A percentile compares a stretch with the other conserved stretches of the same genome.
Evolutionary conservation across 805 yeast genomes (phyloP).

Genomic region (Zygosaccharomyces bailii): DNA sequence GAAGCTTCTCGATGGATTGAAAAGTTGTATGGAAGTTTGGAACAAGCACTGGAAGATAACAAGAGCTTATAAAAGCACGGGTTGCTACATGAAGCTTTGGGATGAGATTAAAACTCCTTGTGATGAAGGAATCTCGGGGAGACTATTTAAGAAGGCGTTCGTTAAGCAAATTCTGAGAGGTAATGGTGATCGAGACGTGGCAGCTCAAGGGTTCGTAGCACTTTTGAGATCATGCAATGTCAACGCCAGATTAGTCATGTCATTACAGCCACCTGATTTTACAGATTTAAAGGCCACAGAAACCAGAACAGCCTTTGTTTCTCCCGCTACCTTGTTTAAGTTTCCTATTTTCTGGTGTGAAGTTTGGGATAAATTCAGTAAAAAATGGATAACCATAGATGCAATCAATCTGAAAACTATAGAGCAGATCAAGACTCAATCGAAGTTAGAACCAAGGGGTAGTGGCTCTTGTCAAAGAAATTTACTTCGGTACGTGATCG

Average conservation of each 20-base stretch:
- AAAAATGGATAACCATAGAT: conserved; percentile 83
- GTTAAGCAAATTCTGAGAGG: conserved; percentile 41
- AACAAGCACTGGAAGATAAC: conserved; percentile 49
- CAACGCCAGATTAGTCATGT: conserved; percentile 70
- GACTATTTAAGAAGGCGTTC: conserved; percentile 46
- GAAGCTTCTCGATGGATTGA: conserved; percentile 71
- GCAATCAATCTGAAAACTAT: conserved; percentile 63
- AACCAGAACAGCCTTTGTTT: conserved; percentile 12
- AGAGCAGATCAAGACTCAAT: conserved; percentile 56
- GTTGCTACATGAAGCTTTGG: conserved; percentile 46
- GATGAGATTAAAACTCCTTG: conserved; percentile 36
- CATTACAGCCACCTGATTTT: conserved; percentile 89
- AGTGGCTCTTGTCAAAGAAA: conserved; percentile 37
- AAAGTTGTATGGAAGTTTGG: conserved; percentile 65
- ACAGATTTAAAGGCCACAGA: conserved; percentile 38
- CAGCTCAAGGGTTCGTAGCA: conserved; percentile 84
- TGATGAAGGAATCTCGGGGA: conserved; percentile 16
- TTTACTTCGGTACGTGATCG: conserved; percentile 69
- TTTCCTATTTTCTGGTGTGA: conserved; percentile 91
- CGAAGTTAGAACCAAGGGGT: conserved; percentile 64
- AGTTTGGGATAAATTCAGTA: conserved; percentile 75
- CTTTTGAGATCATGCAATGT: conserved; percentile 67
- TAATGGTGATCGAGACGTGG: conserved; percentile 71
- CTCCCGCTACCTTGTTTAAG: conserved; percentile 20
- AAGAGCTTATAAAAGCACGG: conserved; percentile 30